A percentile compares a stretch with the other conserved stretches of the same genome.
Evolutionary conservation across 768 basidiomycete species (phyloP).

Genomic region (Lactarius deliciosus): DNA sequence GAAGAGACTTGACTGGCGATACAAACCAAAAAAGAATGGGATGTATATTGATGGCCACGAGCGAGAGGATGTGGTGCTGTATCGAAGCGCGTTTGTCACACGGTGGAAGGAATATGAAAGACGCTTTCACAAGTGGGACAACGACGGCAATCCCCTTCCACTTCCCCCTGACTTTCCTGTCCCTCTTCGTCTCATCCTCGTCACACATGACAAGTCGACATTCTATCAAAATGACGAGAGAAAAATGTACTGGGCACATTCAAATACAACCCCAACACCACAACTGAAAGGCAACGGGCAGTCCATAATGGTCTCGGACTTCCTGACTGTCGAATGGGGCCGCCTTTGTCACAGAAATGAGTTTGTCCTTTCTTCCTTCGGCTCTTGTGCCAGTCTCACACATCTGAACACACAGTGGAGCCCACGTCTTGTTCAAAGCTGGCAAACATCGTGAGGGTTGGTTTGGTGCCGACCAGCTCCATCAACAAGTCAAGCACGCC

Average conservation of each 20-base stretch:
- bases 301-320: too few species aligned
- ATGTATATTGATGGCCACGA: conserved; percentile 35
- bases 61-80: conserved; percentile 38
- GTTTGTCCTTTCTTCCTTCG: conserved; percentile 13
- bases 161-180: conserved; percentile 31
- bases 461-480: conserved; percentile 32
- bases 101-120: conserved; percentile 20
- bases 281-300: too few species aligned
- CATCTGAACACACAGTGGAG: conserved; percentile 17
- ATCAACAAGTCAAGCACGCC: conserved; percentile 27
- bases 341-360: conserved; percentile 30
- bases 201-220: too few species aligned
- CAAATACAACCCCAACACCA: too few species aligned
- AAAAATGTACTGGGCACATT: too few species aligned
- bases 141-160: conserved; percentile 11
- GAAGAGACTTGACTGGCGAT: conserved; percentile 36
- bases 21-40: conserved; percentile 20
- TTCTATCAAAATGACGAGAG: too few species aligned
- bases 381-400: too few species aligned
- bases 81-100: conserved; percentile 36
- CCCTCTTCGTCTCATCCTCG: too few species aligned
- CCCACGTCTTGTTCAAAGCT: conserved; percentile 33
- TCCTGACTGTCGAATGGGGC: conserved; percentile 36
- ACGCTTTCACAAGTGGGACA: background rate
- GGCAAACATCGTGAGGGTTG: conserved; percentile 39